Percentiles rank a stretch among this genome's conserved stretches.
Evolutionary conservation across 805 yeast genomes (phyloP).

Genomic region (Millerozyma miso): DNA sequence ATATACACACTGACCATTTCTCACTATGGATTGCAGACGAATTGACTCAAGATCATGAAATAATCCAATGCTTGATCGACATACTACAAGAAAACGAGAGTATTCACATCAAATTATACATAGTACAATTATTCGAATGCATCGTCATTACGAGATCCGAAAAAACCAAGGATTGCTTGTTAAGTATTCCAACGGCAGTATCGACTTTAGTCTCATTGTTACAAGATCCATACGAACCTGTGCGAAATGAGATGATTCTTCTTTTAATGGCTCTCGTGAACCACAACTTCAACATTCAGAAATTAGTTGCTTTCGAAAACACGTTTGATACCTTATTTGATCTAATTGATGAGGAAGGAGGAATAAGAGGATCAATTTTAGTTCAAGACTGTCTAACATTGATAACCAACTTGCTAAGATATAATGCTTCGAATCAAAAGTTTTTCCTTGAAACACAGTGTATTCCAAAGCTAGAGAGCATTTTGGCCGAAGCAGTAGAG

Average conservation of each 20-base stretch:
- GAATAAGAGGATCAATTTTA: slow-evolving; percentile 80
- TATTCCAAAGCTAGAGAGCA: slow-evolving; percentile 55
- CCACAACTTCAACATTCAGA: slow-evolving; percentile 82
- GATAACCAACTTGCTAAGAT: slow-evolving; percentile 65
- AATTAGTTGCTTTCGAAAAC: slow-evolving; percentile 90
- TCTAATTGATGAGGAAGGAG: slow-evolving; percentile 85
- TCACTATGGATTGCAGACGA: slow-evolving; percentile 96
- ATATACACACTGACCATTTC: slow-evolving; percentile 69
- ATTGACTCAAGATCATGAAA: slow-evolving; percentile 53
- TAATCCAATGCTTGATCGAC: slow-evolving; percentile 25
- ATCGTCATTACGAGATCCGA: slow-evolving; percentile 70
- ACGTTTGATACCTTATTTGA: slow-evolving; percentile 77
- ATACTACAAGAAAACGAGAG: slow-evolving; percentile 52
- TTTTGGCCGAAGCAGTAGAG: slow-evolving; percentile 60
- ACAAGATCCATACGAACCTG: slow-evolving; percentile 61
- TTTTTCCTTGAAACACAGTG: slow-evolving; percentile 83
- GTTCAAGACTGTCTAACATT: slow-evolving; percentile 86
- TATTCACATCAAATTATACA: slow-evolving; percentile 74
- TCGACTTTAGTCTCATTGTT: slow-evolving; percentile 62
- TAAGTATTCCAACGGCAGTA: slow-evolving; percentile 73
- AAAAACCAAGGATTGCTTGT: slow-evolving; percentile 68
- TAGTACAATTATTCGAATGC: slow-evolving; percentile 82
- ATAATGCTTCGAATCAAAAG: slow-evolving; percentile 87
- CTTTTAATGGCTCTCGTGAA: slow-evolving; percentile 79
- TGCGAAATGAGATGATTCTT: slow-evolving; percentile 82